phyloP scores from a whole-genome alignment of 2,329 filamentous ascomycete genomes.

The Epichloe gansuensis region DNA sequence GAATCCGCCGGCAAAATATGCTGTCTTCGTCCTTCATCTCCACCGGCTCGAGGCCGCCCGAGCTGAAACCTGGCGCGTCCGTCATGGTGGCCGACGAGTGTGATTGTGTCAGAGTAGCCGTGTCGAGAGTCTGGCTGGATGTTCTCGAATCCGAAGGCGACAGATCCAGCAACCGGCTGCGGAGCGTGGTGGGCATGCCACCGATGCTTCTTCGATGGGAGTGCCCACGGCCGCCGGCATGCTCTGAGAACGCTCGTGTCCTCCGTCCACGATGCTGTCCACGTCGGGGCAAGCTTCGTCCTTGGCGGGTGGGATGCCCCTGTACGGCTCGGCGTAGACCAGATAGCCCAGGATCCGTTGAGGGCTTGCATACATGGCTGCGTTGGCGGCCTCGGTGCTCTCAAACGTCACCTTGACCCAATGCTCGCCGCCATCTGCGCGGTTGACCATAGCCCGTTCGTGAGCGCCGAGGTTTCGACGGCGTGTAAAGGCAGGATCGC shows the following conservation, averaged over 20 bases:
- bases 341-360: slow-evolving; percentile 59
- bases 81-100: slow-evolving; percentile 33
- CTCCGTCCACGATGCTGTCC: slow-evolving; percentile 23
- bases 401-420: slow-evolving; percentile 88
- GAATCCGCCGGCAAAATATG: slow-evolving; percentile 49
- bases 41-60: slow-evolving; percentile 15
- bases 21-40: slow-evolving; percentile 23
- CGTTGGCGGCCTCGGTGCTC: slow-evolving; percentile 57
- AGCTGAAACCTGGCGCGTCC: slow-evolving; percentile 13
- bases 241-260: slow-evolving; percentile 23
- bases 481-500: slow-evolving; percentile 59
- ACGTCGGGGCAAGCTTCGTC: slow-evolving; percentile 51
- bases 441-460: slow-evolving; percentile 69
- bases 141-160: slow-evolving; percentile 33
- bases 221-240: slow-evolving; percentile 20
- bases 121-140: slow-evolving; percentile 47
- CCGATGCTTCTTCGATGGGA: slow-evolving; percentile 15
- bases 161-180: slow-evolving; percentile 26
- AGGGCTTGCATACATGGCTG: slow-evolving; percentile 57
- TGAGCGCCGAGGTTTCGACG: slow-evolving; percentile 53
- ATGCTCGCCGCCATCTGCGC: slow-evolving; percentile 71
- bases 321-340: slow-evolving; percentile 60
- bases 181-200: slow-evolving; percentile 24
- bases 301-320: slow-evolving; percentile 48
- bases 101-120: slow-evolving; percentile 35